A percentile compares a stretch with the other conserved stretches of the same genome.
These are phyloP conservation scores for Zygoascus hellenicus DNA, from an alignment of 1,139 yeast species.

Conservation along the genomic window DNA sequence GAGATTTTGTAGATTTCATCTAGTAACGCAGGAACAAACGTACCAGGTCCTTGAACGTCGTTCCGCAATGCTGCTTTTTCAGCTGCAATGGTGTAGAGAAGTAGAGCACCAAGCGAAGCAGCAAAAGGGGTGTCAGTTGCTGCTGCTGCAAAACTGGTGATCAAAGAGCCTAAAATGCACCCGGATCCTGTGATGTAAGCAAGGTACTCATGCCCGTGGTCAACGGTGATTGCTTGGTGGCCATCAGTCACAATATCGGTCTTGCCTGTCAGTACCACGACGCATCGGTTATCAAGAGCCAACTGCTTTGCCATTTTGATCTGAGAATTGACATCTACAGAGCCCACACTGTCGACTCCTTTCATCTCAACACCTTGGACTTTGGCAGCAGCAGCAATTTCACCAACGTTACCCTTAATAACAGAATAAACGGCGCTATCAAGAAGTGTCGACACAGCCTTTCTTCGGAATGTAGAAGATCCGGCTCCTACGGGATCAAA, in stretches of 20 bases:
- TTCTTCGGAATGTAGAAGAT: slow-evolving; percentile 58
- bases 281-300: slow-evolving; percentile 49
- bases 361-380: slow-evolving; percentile 45
- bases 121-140: slow-evolving; percentile 28
- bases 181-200: slow-evolving; percentile 84
- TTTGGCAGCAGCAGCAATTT: slow-evolving; percentile 49
- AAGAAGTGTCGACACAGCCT: slow-evolving; percentile 45
- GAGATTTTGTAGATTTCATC: slow-evolving; percentile 38
- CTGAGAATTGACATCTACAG: slow-evolving; percentile 30
- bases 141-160: slow-evolving; percentile 47
- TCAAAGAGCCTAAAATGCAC: slow-evolving; percentile 72
- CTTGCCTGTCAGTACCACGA: slow-evolving; percentile 70
- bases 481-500: slow-evolving; percentile 94
- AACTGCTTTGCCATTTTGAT: slow-evolving; percentile 40
- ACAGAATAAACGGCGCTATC: slow-evolving; percentile 58
- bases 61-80: slow-evolving; percentile 37
- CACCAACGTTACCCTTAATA: slow-evolving; percentile 86
- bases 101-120: slow-evolving; percentile 56
- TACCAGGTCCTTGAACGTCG: slow-evolving; percentile 43
- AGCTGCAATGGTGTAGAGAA: slow-evolving; percentile 63
- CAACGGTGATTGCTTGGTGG: slow-evolving; percentile 31
- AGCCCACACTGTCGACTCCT: slow-evolving; percentile 45
- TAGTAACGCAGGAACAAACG: slow-evolving; percentile 44
- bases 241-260: slow-evolving; percentile 47
- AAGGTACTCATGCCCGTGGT: slow-evolving; percentile 66